phyloP scores from a whole-genome alignment of 495 filamentous ascomycete species.

The Neurospora sp. region DNA sequence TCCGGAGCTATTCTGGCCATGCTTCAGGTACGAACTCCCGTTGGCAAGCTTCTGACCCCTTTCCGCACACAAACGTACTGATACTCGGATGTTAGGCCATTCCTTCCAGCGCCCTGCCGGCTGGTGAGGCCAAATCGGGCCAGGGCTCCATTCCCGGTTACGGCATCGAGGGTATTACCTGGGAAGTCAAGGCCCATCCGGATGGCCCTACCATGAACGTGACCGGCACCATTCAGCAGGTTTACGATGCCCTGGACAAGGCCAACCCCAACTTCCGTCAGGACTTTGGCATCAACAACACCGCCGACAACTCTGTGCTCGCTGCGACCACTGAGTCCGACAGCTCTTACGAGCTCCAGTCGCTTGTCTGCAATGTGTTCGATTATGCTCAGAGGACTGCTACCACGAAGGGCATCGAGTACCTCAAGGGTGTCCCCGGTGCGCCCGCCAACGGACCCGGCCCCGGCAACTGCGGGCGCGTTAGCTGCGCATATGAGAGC shows the following conservation, averaged over 20 bases:
- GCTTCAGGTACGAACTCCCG: not conserved
- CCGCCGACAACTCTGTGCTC: not conserved
- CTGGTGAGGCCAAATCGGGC: not conserved
- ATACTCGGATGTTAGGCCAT: not conserved
- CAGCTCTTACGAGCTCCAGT: not conserved
- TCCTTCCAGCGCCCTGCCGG: not conserved
- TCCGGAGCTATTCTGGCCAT: not conserved
- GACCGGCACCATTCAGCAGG: constrained; percentile 12
- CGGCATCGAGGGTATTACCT: constrained; percentile 2
- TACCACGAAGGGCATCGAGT: constrained; percentile 14
- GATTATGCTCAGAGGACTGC: not conserved
- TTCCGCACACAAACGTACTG: not conserved
- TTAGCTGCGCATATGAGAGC: constrained; percentile 13
- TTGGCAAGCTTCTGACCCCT: not conserved
- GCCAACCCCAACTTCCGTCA: constrained; percentile 15
- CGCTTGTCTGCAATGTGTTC: not conserved
- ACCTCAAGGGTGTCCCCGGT: constrained; percentile 9
- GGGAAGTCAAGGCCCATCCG: constrained; percentile 6
- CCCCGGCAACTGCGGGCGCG: constrained; percentile 13
- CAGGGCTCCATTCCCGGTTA: constrained; percentile 4
- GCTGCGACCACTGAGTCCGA: not conserved
- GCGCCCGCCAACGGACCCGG: constrained; percentile 11
- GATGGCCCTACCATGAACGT: constrained; percentile 1
- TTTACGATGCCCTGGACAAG: constrained; percentile 1
- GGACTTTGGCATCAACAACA: constrained; percentile 7